phyloP scores from a whole-genome alignment of 192 early-diverging fungal species.

The Podila epigama region DNA sequence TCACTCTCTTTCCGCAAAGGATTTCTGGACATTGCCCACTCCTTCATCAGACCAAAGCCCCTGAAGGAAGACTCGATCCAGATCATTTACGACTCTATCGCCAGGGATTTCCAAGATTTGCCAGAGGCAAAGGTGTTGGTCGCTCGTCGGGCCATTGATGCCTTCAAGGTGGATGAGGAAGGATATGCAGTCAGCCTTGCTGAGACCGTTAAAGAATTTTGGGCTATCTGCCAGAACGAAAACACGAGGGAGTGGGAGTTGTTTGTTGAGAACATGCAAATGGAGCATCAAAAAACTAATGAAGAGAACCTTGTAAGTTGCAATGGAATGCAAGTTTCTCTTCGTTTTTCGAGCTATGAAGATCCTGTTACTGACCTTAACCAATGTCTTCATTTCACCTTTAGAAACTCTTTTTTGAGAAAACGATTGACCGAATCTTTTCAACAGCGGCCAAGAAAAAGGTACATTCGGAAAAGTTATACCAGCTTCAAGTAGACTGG shows the following conservation, averaged over 20 bases:
- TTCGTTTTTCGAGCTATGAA: constrained; percentile 13
- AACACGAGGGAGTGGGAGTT: constrained; percentile 63
- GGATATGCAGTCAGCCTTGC: constrained; percentile 57
- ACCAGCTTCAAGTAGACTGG: constrained; percentile 59
- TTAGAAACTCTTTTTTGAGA: constrained; percentile 64
- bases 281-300: constrained; percentile 48
- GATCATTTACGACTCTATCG: constrained; percentile 55
- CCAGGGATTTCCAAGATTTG: constrained; percentile 64
- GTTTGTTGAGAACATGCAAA: constrained; percentile 69
- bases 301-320: constrained; percentile 64
- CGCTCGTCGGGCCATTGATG: constrained; percentile 64
- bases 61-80: constrained; percentile 33
- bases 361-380: not conserved
- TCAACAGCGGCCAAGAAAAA: constrained; percentile 53
- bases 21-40: constrained; percentile 70
- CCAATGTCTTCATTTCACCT: constrained; percentile 1
- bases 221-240: constrained; percentile 39
- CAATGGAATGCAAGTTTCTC: not conserved
- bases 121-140: constrained; percentile 62
- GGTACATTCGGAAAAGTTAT: constrained; percentile 57
- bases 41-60: constrained; percentile 60
- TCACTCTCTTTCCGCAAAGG: constrained; percentile 78
- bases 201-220: constrained; percentile 59
- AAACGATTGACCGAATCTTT: constrained; percentile 61
- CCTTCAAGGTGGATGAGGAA: constrained; percentile 53